Evolutionary conservation across 352 stramenopile species (phyloP).

Genomic region (Pythium monospermum): DNA sequence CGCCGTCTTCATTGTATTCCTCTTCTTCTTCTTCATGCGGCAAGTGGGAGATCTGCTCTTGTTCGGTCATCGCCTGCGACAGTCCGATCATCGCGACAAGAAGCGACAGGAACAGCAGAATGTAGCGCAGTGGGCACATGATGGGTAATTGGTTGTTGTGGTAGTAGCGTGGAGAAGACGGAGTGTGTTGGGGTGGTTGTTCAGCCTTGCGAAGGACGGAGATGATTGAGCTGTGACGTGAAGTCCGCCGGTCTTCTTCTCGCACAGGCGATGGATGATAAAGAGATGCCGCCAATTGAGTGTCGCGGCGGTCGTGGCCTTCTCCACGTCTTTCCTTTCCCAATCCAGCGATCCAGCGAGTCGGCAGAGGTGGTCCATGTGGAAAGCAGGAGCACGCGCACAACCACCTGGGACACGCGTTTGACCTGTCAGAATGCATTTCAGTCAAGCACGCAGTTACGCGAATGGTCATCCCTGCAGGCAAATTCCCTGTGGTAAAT

Average conservation of each 20-base stretch:
- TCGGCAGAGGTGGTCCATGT: constrained; percentile 9
- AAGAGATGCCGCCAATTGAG: too few species aligned
- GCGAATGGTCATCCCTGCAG: too few species aligned
- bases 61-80: constrained; percentile 70
- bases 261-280: not conserved
- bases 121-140: constrained; percentile 86
- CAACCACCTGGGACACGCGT: constrained; percentile 5
- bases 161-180: not conserved
- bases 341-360: too few species aligned
- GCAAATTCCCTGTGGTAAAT: too few species aligned
- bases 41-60: constrained; percentile 46
- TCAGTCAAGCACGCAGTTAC: not conserved
- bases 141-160: not conserved
- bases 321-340: constrained; percentile 1
- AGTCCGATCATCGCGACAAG: constrained; percentile 81
- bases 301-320: too few species aligned
- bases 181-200: too few species aligned
- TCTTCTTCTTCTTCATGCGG: constrained; percentile 44
- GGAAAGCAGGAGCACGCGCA: constrained; percentile 8
- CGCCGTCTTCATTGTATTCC: constrained; percentile 39
- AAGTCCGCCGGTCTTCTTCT: not conserved
- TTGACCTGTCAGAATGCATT: constrained; percentile 7
- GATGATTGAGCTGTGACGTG: too few species aligned
- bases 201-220: too few species aligned
- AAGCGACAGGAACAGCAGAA: constrained; percentile 78